Evolutionary conservation across 1,284 basidiomycete genomes (phyloP).

Genomic region (Sparassis latifolia): DNA sequence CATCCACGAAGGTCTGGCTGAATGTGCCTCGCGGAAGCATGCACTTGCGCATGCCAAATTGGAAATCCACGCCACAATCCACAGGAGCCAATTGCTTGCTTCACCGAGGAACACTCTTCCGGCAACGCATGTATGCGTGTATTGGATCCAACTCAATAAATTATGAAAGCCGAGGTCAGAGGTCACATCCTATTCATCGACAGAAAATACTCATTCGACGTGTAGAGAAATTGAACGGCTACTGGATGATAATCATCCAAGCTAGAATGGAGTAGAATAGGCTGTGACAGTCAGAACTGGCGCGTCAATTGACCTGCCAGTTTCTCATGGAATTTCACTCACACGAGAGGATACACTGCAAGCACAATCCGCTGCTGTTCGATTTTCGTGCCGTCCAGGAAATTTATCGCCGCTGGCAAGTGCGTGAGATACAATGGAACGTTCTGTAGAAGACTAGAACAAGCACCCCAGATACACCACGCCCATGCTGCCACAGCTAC

Average conservation of each 20-base stretch:
- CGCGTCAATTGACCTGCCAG: not conserved
- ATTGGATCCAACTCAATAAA: too few relatives aligned
- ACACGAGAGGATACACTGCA: conserved; percentile 91
- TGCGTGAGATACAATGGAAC: not conserved
- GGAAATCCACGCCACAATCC: too few relatives aligned
- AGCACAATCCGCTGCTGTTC: conserved; percentile 82
- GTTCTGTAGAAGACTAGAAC: not conserved
- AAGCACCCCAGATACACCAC: conserved; percentile 92
- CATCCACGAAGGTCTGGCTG: too few relatives aligned
- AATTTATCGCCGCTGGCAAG: conserved; percentile 79
- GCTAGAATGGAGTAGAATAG: conserved; percentile 82
- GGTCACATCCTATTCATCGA: too few relatives aligned
- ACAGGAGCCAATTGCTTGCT: too few relatives aligned
- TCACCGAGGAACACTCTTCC: too few relatives aligned
- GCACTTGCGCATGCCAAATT: too few relatives aligned
- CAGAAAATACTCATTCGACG: too few relatives aligned
- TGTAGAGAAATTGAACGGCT: too few relatives aligned
- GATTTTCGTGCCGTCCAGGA: conserved; percentile 89
- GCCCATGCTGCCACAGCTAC: conserved; percentile 81
- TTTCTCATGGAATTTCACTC: conserved; percentile 23
- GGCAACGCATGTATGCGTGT: too few relatives aligned
- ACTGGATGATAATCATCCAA: conserved; percentile 85
- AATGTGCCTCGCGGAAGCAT: too few relatives aligned
- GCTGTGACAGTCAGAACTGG: conserved; percentile 28
- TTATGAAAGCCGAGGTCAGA: too few relatives aligned